A percentile compares a stretch with the other conserved stretches of the same genome.
These are phyloP conservation scores for Glaciozyma antarctica DNA, from an alignment of 768 basidiomycete species.

Conservation along the genomic window DNA sequence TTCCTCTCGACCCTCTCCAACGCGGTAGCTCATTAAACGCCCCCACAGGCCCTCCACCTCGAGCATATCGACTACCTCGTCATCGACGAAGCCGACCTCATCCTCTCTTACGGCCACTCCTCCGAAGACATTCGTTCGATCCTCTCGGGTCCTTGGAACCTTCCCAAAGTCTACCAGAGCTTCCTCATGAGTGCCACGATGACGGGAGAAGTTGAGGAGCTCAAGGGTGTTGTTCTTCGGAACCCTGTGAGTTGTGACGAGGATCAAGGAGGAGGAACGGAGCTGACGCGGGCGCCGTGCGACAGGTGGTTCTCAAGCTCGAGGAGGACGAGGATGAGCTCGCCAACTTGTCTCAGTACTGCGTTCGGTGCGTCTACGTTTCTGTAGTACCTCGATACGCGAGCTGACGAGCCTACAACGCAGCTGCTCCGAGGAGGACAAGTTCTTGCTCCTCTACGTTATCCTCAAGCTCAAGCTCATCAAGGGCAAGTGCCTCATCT, in stretches of 20 bases:
- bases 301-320: slow-evolving; percentile 71
- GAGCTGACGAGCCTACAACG: neutral
- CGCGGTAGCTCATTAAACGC: neutral
- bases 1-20: neutral
- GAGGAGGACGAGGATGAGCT: slow-evolving; percentile 80
- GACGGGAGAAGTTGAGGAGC: slow-evolving; percentile 84
- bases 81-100: slow-evolving; percentile 95
- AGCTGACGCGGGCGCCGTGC: neutral
- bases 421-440: slow-evolving; percentile 87
- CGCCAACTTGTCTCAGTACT: slow-evolving; percentile 73
- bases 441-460: slow-evolving; percentile 90
- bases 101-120: slow-evolving; percentile 85
- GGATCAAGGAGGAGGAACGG: too few relatives aligned
- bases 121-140: slow-evolving; percentile 74
- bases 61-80: slow-evolving; percentile 69
- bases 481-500: slow-evolving; percentile 89
- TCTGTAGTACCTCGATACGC: neutral
- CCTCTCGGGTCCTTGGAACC: slow-evolving; percentile 48
- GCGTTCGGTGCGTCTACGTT: slow-evolving; percentile 51
- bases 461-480: slow-evolving; percentile 93
- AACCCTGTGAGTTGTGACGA: slow-evolving; percentile 58
- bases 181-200: slow-evolving; percentile 97
- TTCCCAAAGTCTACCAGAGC: slow-evolving; percentile 75
- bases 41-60: slow-evolving; percentile 53
- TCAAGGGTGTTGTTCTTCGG: slow-evolving; percentile 77